Base-by-base conservation (phyloP, 2,329 filamentous ascomycete species). In the Esteya vermicola region DNA sequence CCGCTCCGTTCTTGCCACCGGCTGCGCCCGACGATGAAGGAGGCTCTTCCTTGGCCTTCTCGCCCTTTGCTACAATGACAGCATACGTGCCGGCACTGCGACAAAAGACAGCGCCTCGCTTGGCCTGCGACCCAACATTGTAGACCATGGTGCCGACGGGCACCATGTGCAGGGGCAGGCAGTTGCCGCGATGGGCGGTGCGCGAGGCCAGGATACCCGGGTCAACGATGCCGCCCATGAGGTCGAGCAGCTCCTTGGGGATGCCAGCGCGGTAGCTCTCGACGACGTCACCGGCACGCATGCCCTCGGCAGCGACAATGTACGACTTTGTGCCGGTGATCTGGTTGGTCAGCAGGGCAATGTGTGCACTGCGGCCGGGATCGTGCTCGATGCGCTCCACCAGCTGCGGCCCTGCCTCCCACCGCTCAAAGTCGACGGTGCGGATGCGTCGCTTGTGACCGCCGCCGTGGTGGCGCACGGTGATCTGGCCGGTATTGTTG, bases 351-450 rank as follows among this genome's bases (percentile, higher is more conserved):
- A 95, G 54, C 41, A 98, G 70, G 6, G 91, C 91, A 59, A 98
- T 88, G 57, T 98, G 91, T 13, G 89, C 85, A 52, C 78, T 93
- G 38, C 91, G 81, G 48, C 85, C 85, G 1, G 91, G 91, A 52
- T 98, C 93, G 58, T 96, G 88, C 59, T 98, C 91, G 53, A 98
- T 91, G 45, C 91, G 77, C 56, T 96, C 88, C 40, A 98, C 89
- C 14, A 79, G 62, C 52, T 96, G 91, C 47, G 83, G 78, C 16
- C 91, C 91, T 0, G 86, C 75, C 21, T 72, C 72, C 58, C 70
- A 75, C 40, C 91, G 80, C 48, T 78, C 66, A 57, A 94, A 98
- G 60, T 98, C 93, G 26, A 98, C 78, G 1, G 78, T 91, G 44
- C 93, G 72, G 63, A 98, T 93, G 55, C 91, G 79, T 54, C 88